Evolutionary conservation across 768 basidiomycete species (phyloP).

Genomic region (Lyophyllum decastes): DNA sequence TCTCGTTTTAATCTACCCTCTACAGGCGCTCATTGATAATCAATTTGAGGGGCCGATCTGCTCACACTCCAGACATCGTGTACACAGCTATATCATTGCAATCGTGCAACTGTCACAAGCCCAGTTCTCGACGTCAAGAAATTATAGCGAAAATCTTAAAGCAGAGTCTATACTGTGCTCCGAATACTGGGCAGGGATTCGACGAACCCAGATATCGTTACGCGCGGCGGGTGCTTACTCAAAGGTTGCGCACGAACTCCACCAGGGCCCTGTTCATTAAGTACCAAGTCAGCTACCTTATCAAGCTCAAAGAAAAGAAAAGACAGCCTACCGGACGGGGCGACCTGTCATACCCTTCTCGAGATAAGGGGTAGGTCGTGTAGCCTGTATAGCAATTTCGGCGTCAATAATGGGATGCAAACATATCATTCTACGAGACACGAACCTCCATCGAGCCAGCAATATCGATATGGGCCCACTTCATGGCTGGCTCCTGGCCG

Average conservation of each 20-base stretch:
- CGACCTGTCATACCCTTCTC: slow-evolving; percentile 81
- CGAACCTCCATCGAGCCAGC: slow-evolving; percentile 75
- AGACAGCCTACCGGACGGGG: slow-evolving; percentile 66
- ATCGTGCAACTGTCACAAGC: too few species aligned
- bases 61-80: too few species aligned
- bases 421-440: background rate
- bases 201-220: too few species aligned
- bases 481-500: slow-evolving; percentile 53
- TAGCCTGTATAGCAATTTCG: slow-evolving; percentile 35
- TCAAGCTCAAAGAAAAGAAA: background rate
- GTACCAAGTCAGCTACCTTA: background rate
- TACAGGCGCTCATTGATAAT: too few species aligned
- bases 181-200: too few species aligned
- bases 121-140: too few species aligned
- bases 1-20: too few species aligned
- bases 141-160: too few species aligned
- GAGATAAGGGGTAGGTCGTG: slow-evolving; percentile 59
- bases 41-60: too few species aligned
- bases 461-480: slow-evolving; percentile 90
- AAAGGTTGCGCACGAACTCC: slow-evolving; percentile 41
- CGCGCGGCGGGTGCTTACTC: slow-evolving; percentile 5
- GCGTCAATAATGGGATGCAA: background rate
- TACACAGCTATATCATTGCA: too few species aligned
- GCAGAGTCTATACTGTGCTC: too few species aligned
- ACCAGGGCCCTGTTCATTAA: slow-evolving; percentile 33